Evolutionary conservation across 768 basidiomycete species (phyloP).

Genomic region (Hypholoma fasciculare): DNA sequence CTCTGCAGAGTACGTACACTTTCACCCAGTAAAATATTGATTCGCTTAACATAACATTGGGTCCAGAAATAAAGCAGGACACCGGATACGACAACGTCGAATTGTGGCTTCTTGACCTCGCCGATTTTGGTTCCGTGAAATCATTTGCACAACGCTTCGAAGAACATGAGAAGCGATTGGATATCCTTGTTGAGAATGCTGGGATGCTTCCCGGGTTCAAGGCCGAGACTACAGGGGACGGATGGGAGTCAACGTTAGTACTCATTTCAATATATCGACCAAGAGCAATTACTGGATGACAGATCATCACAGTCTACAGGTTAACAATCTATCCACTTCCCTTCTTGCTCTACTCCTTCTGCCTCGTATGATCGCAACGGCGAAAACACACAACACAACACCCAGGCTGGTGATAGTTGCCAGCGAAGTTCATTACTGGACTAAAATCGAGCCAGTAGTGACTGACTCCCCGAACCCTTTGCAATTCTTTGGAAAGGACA

Average conservation of each 20-base stretch:
- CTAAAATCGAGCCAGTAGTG: conserved; percentile 25
- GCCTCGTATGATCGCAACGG: conserved; percentile 42
- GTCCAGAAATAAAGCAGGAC: conserved; percentile 27
- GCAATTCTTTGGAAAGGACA: not conserved
- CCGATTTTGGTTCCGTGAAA: conserved; percentile 38
- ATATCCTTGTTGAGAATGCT: conserved; percentile 29
- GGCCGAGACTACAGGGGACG: conserved; percentile 27
- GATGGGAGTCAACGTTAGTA: conserved; percentile 41
- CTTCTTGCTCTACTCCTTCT: conserved; percentile 42
- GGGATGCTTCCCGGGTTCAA: conserved; percentile 3
- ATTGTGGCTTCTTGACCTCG: conserved; percentile 42
- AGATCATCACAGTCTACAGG: conserved; percentile 38
- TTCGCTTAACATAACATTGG: not conserved
- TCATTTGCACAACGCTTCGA: conserved; percentile 35
- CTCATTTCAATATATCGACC: not conserved
- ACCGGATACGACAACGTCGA: conserved; percentile 36
- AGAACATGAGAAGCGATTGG: conserved; percentile 33
- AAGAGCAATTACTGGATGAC: conserved; percentile 10
- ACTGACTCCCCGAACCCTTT: conserved; percentile 28
- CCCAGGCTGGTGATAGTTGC: conserved; percentile 42
- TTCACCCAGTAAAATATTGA: not conserved
- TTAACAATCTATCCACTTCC: conserved; percentile 43
- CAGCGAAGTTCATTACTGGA: conserved; percentile 40
- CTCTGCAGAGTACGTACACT: conserved; percentile 29
- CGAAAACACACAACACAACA: conserved; percentile 25